These are phyloP conservation scores for Penicillium sp. DNA, from an alignment of 2,329 filamentous ascomycete species.

Conservation along the genomic window DNA sequence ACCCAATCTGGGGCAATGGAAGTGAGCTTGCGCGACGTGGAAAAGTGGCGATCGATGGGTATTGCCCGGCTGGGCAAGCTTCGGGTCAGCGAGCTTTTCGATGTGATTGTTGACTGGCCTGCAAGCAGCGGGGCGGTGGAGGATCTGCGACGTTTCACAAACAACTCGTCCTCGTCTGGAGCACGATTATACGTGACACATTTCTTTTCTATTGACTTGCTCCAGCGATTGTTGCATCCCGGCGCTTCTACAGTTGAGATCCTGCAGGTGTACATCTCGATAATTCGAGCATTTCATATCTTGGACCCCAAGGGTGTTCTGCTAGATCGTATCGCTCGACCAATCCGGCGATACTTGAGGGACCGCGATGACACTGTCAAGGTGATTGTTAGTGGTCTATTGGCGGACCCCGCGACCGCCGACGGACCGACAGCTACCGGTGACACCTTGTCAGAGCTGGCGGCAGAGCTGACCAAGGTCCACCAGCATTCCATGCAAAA, in stretches of 20 bases:
- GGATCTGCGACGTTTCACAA: constrained; percentile 59
- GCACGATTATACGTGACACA: constrained; percentile 56
- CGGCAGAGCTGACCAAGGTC: constrained; percentile 50
- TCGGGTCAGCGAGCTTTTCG: constrained; percentile 58
- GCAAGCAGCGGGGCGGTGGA: constrained; percentile 58
- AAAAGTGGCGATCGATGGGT: constrained; percentile 57
- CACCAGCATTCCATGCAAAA: constrained; percentile 44
- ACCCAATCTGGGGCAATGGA: constrained; percentile 28
- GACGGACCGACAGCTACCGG: constrained; percentile 30
- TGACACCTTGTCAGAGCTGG: constrained; percentile 52
- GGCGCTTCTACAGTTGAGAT: constrained; percentile 66
- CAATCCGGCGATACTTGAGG: constrained; percentile 62
- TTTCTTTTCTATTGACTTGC: constrained; percentile 54
- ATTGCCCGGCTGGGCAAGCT: constrained; percentile 55
- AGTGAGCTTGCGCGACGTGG: constrained; percentile 44
- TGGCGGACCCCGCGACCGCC: constrained; percentile 53
- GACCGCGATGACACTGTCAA: constrained; percentile 65
- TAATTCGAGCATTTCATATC: constrained; percentile 62
- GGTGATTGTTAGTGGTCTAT: constrained; percentile 62
- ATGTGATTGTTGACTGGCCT: constrained; percentile 62
- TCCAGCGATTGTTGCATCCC: constrained; percentile 57
- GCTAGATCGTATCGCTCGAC: constrained; percentile 64
- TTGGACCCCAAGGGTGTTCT: constrained; percentile 65
- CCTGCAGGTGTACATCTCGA: constrained; percentile 64
- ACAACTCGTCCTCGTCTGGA: constrained; percentile 50